Evolutionary conservation across 2,329 filamentous ascomycete genomes (phyloP), one percentile per base, ranked within the genome.

Genomic region (Alternaria triticimaculans): DNA sequence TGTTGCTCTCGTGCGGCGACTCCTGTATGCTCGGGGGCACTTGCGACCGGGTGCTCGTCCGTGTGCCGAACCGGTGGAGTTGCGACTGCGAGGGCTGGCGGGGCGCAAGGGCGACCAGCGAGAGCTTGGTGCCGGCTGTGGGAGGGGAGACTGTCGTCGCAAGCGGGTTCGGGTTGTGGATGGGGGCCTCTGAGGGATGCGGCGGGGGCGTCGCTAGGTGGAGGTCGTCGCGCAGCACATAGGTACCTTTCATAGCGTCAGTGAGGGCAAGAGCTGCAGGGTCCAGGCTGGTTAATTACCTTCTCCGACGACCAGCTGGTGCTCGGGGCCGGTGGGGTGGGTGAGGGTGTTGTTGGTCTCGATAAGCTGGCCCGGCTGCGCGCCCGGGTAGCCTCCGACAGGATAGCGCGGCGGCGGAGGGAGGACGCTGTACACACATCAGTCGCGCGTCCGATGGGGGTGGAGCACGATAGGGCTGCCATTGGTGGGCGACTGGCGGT

Each of bases 301-400:
- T 89, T 99, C 96, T 80, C 95, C 96, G 51, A 95, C 94, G 46
- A 97, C 89, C 71, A 99, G 90, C 78, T 96, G 92, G 81, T 93
- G 93, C 73, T 97, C 94, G 23, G 92, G 88, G 6, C 92, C 92
- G 37, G 89, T 89, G 23, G 93, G 95, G 73, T 92, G 91, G 61
- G 88, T 89, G 65, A 99, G 84, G 43, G 89, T 91, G 78, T 98
- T 99, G 81, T 96, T 97, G 58, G 95, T 97, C 86, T 99, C 96
- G 76, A 97, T 91, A 80, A 97, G 88, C 41, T 92, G 90, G 41
- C 89, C 89, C 75, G 89, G 88, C 58, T 90, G 87, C 68, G 88
- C 88, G 72, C 90, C 90, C 83, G 92, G 92, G 80, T 92, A 92
- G 68, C 90, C 89, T 74, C 88, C 86, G 69, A 89, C 88, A 60